Base-by-base conservation (phyloP, 1,284 basidiomycete species). In the Cerrena zonata region DNA sequence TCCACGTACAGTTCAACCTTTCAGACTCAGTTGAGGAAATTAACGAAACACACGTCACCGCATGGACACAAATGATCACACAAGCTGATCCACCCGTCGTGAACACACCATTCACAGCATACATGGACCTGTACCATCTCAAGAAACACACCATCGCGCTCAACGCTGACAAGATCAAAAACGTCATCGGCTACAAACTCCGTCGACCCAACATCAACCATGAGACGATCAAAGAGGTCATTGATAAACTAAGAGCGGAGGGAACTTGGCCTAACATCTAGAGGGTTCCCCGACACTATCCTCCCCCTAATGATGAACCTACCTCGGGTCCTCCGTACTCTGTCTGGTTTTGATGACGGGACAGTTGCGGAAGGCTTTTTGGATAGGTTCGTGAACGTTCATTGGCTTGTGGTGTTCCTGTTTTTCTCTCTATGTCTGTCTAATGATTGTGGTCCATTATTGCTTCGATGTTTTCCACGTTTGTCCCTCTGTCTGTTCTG, bases 21-120 rank as follows among this genome's bases (percentile, higher is more conserved):
- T 79, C 86, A 39, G 86, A 89, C 56, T 70, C 81, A 52, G 79
- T 92, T 2, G 89, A 93, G 61, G 89, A 93, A 47, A 89, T 92
- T 61, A 94, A 94, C 63, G 91, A 93, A 64, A 81, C 83, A 58
- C 92, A 94, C 63, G 86, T 93, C 40, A 76, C 81, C 54, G 84
- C 81, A 4, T 95, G 92, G 92, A 86, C 82, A 1, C 77, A 88
- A 58, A 92, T 95, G 88, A 75, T 92, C 53, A 72, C 73, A 18
- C 78, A 72, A 45, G 87, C 89, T 15, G 75, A 81, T 45, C 90
- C 90, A 37, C 88, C 88, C 0, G 79, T 92, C 51, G 71, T 77
- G 3, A 86, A 86, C 51, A 86, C 86, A 0, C 88, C 87, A 0
- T 74, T 94, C 56, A 83, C 79, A 15, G 89, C 91, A 0, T 94